Percentiles rank a stretch among this genome's conserved stretches.
phyloP scores from a whole-genome alignment of 2,329 filamentous ascomycete species.

The Talaromyces sp. region DNA sequence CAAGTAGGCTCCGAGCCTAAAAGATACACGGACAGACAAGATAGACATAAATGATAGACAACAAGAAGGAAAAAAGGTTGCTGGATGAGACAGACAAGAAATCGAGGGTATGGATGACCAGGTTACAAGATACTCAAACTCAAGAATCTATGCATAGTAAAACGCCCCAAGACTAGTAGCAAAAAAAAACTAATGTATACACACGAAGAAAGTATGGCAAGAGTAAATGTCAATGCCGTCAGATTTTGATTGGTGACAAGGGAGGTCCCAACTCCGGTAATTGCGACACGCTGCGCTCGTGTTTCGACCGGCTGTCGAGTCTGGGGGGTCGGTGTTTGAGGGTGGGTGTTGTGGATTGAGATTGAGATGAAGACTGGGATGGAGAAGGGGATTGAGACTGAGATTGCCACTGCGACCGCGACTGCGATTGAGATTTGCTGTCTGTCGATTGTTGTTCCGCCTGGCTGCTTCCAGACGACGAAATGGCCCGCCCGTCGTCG shows the following conservation, averaged over 20 bases:
- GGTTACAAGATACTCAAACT: background rate
- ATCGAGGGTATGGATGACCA: background rate
- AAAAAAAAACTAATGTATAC: background rate
- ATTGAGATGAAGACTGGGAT: background rate
- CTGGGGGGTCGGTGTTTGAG: slow-evolving; percentile 16
- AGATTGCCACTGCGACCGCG: slow-evolving; percentile 26
- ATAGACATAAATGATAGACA: background rate
- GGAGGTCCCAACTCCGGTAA: slow-evolving; percentile 46
- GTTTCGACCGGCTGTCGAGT: slow-evolving; percentile 25
- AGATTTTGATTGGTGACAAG: slow-evolving; percentile 46
- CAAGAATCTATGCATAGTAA: background rate
- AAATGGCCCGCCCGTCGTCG: slow-evolving; percentile 54
- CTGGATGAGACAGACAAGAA: background rate
- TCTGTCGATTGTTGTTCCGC: slow-evolving; percentile 27
- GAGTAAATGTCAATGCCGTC: background rate
- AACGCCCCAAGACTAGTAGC: background rate
- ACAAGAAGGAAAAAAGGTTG: slow-evolving; percentile 2
- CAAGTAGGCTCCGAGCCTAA: background rate
- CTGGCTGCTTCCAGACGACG: slow-evolving; percentile 63
- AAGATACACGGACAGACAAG: background rate
- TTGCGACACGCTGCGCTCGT: slow-evolving; percentile 36
- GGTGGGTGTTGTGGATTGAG: background rate
- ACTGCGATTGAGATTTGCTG: slow-evolving; percentile 16
- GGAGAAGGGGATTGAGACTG: slow-evolving; percentile 26
- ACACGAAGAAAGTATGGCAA: slow-evolving; percentile 1